Base-by-base conservation (phyloP, 257 asterid species). In the Paraleonurus japonicus region DNA sequence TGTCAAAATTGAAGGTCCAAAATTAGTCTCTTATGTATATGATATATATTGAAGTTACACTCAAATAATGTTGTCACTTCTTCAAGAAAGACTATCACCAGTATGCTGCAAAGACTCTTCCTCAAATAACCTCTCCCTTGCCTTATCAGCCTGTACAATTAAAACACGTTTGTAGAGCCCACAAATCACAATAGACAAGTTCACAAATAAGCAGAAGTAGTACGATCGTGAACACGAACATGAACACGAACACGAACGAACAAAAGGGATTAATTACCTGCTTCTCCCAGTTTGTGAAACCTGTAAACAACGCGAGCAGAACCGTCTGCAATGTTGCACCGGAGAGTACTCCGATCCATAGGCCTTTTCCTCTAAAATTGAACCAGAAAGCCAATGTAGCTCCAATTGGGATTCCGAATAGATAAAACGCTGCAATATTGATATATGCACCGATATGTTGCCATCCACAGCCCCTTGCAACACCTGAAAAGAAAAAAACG, bases 381-480 rank as follows among this genome's bases (percentile, higher is more conserved):
- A 82, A 32, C 91, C 86, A 74, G 77, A 90, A 92, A 58, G 82
- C 85, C 74, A 92, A 81, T 26, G 68, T 5, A 28, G 81, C 88
- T 28, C 95, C 91, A n/a, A 84, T 78, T 0, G 98, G 97, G 43
- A 92, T 84, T 30, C 97, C 98, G 12, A 71, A 83, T 0, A 85
- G 91, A 71, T 92, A 92, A 61, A 84, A 92, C 28, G 97, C 85
- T 4, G 82, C 95, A 65, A 92, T 96, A 65, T 90, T 92, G 15
- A 90, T 82, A 28, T 78, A 90, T 7, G 96, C 98, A 45, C 96
- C 98, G 8, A 90, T 83, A 32, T 92, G 95, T 68, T 90, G 98
- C 98, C 97, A 92, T 0, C 98, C 98, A 57, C 97, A 90, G 28
- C 97, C 97, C 77, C 98, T 85, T 4, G 97, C 96, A 66, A 92